Evolutionary conservation across 805 yeast genomes (phyloP).

Genomic region (Kodamaea hsintzibuensis): DNA sequence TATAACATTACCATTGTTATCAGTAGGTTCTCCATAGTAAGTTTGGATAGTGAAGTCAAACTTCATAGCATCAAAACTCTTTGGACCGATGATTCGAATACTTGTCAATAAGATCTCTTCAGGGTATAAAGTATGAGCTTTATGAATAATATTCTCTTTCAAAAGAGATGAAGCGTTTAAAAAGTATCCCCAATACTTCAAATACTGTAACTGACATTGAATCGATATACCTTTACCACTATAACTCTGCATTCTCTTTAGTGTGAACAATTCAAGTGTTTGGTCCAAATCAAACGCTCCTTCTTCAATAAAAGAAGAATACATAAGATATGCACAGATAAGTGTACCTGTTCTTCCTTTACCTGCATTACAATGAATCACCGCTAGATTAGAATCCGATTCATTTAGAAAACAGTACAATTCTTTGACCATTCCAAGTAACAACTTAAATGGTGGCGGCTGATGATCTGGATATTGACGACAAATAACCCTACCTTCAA

Average conservation of each 20-base stretch:
- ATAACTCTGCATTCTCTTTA: constrained; percentile 54
- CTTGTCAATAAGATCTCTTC: not conserved
- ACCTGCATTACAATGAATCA: constrained; percentile 87
- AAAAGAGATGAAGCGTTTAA: not conserved
- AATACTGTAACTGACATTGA: constrained; percentile 63
- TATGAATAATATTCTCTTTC: not conserved
- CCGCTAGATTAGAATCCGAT: constrained; percentile 40
- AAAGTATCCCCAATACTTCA: constrained; percentile 51
- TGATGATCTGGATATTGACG: constrained; percentile 77
- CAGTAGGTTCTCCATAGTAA: not conserved
- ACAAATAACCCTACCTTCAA: constrained; percentile 33
- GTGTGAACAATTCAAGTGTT: constrained; percentile 56
- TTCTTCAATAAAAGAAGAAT: constrained; percentile 13
- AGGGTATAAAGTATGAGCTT: not conserved
- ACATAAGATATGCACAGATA: constrained; percentile 69
- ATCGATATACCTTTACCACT: constrained; percentile 73
- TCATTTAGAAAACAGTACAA: constrained; percentile 44
- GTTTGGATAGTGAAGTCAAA: not conserved
- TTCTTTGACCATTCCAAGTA: constrained; percentile 45
- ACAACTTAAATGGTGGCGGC: constrained; percentile 62
- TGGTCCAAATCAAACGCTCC: constrained; percentile 30
- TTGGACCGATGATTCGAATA: not conserved
- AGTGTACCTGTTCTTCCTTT: constrained; percentile 89
- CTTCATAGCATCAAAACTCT: not conserved
- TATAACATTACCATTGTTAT: not conserved